Base-by-base conservation (phyloP, 2,329 filamentous ascomycete species). In the Rugonectria rugulosa region DNA sequence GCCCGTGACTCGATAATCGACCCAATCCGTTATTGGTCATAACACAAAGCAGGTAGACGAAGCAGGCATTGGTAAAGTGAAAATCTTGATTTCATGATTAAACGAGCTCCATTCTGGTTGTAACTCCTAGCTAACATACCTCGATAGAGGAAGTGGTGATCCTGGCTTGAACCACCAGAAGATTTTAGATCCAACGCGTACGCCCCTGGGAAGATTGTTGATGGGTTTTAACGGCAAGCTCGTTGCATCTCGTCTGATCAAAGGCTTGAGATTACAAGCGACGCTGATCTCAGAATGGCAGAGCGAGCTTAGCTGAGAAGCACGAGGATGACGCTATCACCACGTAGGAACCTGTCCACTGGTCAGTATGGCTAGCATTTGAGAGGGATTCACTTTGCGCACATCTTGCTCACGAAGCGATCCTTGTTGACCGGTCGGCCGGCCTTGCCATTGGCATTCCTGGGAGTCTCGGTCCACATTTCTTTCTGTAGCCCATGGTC, bases 321-420 rank as follows among this genome's bases (percentile, higher is more conserved):
- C 50, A 53, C 51, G 26, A 53, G 50, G 19, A 53, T 53, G 34
- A 53, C 50, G 20, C 50, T 53, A 27, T 53, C 50, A 12, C 50
- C 50, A 26, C 50, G 50, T n/a, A 53, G 27, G 42, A 53, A 53
- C 50, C 50, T 53, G n/a, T 5, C 11, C 14, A 15, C 14, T 14
- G 19, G 27, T 53, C 20, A 53, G 36, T 9, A 42, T 3, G 3
- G 14, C 11, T 10, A 8, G 32, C 15, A 17, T n/a, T 3, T 8
- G 3, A 12, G 4, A 3, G 12, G 11, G 15, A 11, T 5, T 8
- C 9, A 6, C 24, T 19, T 9, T 23, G 34, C 42, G 26, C 41
- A 53, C 50, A 53, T 53, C 50, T 53, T 53, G 50, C 50, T 53
- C 42, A 53, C 50, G 34, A 53, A 53, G 6, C 50, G 50, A 15